Evolutionary conservation across 495 filamentous ascomycete species (phyloP).

Genomic region (Echria macrotheca): DNA sequence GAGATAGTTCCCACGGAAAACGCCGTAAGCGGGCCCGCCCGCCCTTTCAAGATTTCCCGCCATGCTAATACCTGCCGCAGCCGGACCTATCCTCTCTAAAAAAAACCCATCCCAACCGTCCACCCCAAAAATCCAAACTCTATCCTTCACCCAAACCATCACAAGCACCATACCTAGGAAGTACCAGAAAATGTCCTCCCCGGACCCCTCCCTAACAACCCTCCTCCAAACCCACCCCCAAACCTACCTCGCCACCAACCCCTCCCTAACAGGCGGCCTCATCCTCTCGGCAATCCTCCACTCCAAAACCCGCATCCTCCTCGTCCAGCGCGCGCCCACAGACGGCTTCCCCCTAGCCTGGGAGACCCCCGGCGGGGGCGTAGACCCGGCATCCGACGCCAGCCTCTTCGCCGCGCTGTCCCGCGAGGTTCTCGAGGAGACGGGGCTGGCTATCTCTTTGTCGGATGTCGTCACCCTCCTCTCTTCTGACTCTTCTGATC

Average conservation of each 20-base stretch:
- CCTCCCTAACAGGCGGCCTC: background rate
- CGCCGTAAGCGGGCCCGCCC: too few relatives aligned
- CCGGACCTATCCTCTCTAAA: too few relatives aligned
- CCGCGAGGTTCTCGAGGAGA: conserved; percentile 55
- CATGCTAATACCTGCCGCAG: too few relatives aligned
- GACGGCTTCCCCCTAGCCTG: conserved; percentile 47
- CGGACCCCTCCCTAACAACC: too few relatives aligned
- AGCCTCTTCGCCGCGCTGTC: conserved; percentile 44
- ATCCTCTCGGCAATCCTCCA: background rate
- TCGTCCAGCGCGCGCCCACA: conserved; percentile 47
- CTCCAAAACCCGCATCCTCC: conserved; percentile 28
- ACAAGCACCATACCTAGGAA: too few relatives aligned
- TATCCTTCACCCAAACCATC: too few relatives aligned
- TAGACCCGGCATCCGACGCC: conserved; percentile 43
- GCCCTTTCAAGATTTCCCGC: too few relatives aligned
- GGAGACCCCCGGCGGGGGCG: conserved; percentile 54
- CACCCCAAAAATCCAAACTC: too few relatives aligned
- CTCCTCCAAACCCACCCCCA: background rate
- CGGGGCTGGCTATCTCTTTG: conserved; percentile 26
- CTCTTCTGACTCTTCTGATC: too few relatives aligned
- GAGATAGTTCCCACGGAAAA: too few relatives aligned
- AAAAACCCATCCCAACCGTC: too few relatives aligned
- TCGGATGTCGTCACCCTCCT: background rate
- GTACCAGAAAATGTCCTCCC: too few relatives aligned
- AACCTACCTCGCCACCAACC: background rate